Evolutionary conservation across 2,329 filamentous ascomycete species (phyloP), one percentile per base, ranked within the genome.

Genomic region (Pseudocercospora pini-densiflorae): DNA sequence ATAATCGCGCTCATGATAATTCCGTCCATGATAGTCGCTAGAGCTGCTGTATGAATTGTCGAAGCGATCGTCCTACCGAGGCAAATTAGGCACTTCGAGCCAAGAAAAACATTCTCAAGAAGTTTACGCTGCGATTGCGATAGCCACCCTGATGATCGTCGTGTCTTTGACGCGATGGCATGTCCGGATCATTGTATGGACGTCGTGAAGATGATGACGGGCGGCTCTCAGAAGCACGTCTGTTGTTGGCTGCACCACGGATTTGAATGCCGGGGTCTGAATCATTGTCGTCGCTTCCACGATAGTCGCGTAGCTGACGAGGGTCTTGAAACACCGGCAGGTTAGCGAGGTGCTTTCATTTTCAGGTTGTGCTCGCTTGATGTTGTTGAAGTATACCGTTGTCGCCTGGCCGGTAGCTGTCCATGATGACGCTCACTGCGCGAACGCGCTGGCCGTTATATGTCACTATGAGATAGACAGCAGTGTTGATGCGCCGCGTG

Each of bases 351-450:
- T 64, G 61, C 47, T 53, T 65, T 66, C 60, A 67, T 66, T 47
- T 59, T 45, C 40, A 59, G 47, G 62, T 62, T 45, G 60, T 66
- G 62, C 62, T 62, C 63, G 61, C 59, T 68, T 47, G 53, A 57
- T 54, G 55, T 62, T 62, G 33, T 51, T 62, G 59, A 67, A 62
- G 64, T 63, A 67, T 68, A 70, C 63, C 60, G 61, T 68, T 63
- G 54, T 68, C 59, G 61, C 59, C 43, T 61, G 62, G 64, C 65
- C 66, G 65, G 47, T 66, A 63, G 19, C 59, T 45, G 31, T 68
- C 65, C 68, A 70, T 70, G 63, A 24, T 62, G 49, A 19, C n/a
- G 61, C 33, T n/a, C 16, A 36, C 3, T 10, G 31, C n/a, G 55
- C 55, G 55, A 27, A 19, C 14, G 23, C 24, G 27, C 51, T 24